A percentile compares a stretch with the other conserved stretches of the same genome.
Evolutionary conservation across 108 stramenopile species (phyloP).

Genomic region (Schizochytrium sp.): DNA sequence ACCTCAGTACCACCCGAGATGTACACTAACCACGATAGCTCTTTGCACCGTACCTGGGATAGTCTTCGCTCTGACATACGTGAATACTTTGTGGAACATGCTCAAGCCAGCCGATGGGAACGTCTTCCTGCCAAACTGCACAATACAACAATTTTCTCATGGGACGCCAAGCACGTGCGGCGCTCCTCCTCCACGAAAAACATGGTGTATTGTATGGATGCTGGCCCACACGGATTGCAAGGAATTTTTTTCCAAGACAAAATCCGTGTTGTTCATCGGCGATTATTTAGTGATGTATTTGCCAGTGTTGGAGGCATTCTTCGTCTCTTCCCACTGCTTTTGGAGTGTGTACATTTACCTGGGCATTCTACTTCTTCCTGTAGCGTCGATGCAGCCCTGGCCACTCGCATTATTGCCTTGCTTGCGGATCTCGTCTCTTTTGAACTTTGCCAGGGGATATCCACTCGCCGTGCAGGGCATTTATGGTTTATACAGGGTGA

Average conservation of each 20-base stretch:
- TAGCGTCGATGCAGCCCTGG: background rate
- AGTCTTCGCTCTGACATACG: background rate
- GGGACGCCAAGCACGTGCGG: slow-evolving; percentile 35
- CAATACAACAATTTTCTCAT: background rate
- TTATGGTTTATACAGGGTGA: slow-evolving; percentile 41
- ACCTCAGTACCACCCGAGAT: slow-evolving; percentile 20
- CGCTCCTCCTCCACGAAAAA: background rate
- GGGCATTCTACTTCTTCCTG: background rate
- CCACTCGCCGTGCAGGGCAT: background rate
- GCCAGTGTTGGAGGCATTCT: slow-evolving; percentile 22
- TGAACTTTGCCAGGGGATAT: slow-evolving; percentile 6
- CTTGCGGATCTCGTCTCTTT: slow-evolving; percentile 22
- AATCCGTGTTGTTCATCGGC: background rate
- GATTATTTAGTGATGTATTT: background rate
- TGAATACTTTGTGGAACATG: background rate
- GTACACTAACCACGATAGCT: background rate
- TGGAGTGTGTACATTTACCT: background rate
- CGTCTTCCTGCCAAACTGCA: background rate
- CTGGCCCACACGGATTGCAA: background rate
- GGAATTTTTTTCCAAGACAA: background rate
- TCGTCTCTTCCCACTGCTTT: background rate
- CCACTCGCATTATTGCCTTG: background rate
- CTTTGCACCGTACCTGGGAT: slow-evolving; percentile 39
- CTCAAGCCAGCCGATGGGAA: background rate
- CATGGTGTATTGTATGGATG: slow-evolving; percentile 7